Evolutionary conservation across 2,329 filamentous ascomycete species (phyloP).

Genomic region (Venturia asperata): DNA sequence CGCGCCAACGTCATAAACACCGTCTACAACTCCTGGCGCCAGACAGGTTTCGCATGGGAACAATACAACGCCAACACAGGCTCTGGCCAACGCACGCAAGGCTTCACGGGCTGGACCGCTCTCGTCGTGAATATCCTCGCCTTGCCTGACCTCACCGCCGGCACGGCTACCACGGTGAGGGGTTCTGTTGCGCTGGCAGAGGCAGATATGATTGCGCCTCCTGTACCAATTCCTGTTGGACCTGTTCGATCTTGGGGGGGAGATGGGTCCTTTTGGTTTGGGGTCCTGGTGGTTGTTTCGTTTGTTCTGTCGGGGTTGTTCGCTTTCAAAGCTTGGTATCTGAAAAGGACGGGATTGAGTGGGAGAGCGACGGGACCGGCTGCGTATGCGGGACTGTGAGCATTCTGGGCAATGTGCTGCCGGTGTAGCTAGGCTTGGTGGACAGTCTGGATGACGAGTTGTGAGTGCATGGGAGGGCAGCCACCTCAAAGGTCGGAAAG

Average conservation of each 20-base stretch:
- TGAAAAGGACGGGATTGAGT: slow-evolving; percentile 1
- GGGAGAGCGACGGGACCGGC: background rate
- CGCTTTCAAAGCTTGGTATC: background rate
- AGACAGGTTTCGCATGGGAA: slow-evolving; percentile 96
- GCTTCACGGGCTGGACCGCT: slow-evolving; percentile 99
- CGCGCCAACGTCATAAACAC: slow-evolving; percentile 82
- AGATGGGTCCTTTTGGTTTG: background rate
- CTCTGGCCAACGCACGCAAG: slow-evolving; percentile 87
- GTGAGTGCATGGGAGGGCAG: too few species aligned
- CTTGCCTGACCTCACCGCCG: slow-evolving; percentile 62
- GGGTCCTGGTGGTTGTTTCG: background rate
- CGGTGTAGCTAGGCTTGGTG: too few species aligned
- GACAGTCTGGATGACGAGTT: too few species aligned
- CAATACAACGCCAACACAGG: slow-evolving; percentile 95
- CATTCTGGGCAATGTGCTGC: too few species aligned
- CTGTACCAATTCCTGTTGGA: background rate
- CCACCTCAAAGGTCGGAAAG: too few species aligned
- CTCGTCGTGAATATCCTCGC: slow-evolving; percentile 95
- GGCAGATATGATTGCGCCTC: too few species aligned
- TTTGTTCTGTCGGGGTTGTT: background rate
- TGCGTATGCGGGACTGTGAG: background rate
- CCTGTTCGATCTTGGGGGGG: background rate
- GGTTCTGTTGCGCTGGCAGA: too few species aligned
- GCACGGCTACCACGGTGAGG: too few species aligned
- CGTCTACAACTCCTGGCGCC: slow-evolving; percentile 78